Conservation (phyloP, 768 basidiomycete genomes). For the Cytidiella melzeri region DNA sequence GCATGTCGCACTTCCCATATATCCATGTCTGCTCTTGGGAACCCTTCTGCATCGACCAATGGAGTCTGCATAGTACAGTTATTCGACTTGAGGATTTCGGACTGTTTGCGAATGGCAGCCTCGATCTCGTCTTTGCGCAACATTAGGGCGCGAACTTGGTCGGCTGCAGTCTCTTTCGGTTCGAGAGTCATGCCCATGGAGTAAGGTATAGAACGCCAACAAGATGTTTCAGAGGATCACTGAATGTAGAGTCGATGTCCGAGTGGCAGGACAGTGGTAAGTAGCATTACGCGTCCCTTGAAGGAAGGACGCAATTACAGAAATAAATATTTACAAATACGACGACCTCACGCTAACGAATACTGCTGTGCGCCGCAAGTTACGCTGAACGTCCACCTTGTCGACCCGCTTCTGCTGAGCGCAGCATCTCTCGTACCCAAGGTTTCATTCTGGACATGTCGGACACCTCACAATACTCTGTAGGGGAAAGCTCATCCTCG, state of each 20-base stretch:
- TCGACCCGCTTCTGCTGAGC: not conserved
- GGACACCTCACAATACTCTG: not conserved
- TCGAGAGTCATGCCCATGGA: conserved; percentile 44
- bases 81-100: conserved; percentile 58
- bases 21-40: conserved; percentile 83
- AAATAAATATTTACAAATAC: no score
- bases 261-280: no score
- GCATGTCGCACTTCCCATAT: conserved; percentile 73
- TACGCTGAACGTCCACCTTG: not conserved
- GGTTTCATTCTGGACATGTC: not conserved
- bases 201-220: not conserved
- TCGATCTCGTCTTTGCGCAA: conserved; percentile 68
- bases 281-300: no score
- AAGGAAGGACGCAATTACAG: no score
- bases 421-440: not conserved
- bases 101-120: conserved; percentile 56
- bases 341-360: no score
- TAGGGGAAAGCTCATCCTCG: not conserved
- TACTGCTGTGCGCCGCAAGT: not conserved
- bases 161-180: conserved; percentile 39
- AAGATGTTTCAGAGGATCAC: no score
- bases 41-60: conserved; percentile 83
- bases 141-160: conserved; percentile 60
- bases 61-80: conserved; percentile 61
- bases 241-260: no score